These are phyloP conservation scores for Stagonosporopsis rhizophila DNA, from an alignment of 2,329 filamentous ascomycete species.

Conservation along the genomic window DNA sequence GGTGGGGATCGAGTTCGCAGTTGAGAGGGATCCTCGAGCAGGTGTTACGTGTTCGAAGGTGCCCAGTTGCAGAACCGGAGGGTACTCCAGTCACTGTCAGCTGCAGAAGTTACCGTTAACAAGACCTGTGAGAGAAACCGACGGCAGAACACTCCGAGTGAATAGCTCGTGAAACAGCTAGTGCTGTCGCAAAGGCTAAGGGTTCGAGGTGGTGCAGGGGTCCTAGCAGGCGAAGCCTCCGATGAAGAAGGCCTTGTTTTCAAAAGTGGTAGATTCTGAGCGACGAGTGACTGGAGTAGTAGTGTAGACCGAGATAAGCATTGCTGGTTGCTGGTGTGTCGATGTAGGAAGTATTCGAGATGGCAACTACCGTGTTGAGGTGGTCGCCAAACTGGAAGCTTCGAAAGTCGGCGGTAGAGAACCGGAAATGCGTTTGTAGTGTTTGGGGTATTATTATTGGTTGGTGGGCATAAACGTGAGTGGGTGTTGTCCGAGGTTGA, in stretches of 20 bases:
- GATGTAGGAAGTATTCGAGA: conserved; percentile 39
- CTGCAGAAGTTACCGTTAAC: conserved; percentile 52
- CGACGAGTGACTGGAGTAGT: conserved; percentile 53
- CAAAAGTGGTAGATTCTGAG: conserved; percentile 49
- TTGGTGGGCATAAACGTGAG: conserved; percentile 26
- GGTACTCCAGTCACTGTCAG: conserved; percentile 53
- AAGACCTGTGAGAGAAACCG: conserved; percentile 49
- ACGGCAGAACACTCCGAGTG: conserved; percentile 48
- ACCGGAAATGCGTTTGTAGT: conserved; percentile 18
- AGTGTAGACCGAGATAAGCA: conserved; percentile 43
- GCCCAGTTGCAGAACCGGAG: conserved; percentile 43
- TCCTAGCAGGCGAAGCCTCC: conserved; percentile 49
- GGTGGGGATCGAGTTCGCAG: conserved; percentile 42
- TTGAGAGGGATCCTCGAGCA: conserved; percentile 39
- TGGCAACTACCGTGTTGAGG: conserved; percentile 34
- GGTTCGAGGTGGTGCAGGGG: conserved; percentile 44
- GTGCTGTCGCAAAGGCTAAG: conserved; percentile 45
- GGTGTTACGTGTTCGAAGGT: conserved; percentile 42
- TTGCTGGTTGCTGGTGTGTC: conserved; percentile 40
- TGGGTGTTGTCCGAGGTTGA: conserved; percentile 25
- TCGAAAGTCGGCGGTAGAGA: conserved; percentile 28
- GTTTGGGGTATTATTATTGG: conserved; percentile 39
- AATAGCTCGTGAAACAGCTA: conserved; percentile 44
- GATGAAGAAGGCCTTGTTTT: conserved; percentile 50
- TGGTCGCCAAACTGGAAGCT: conserved; percentile 39